Evolutionary conservation across 2,329 filamentous ascomycete genomes (phyloP), one percentile per base, ranked within the genome.

Genomic region (Emmonsiellopsis sp.): DNA sequence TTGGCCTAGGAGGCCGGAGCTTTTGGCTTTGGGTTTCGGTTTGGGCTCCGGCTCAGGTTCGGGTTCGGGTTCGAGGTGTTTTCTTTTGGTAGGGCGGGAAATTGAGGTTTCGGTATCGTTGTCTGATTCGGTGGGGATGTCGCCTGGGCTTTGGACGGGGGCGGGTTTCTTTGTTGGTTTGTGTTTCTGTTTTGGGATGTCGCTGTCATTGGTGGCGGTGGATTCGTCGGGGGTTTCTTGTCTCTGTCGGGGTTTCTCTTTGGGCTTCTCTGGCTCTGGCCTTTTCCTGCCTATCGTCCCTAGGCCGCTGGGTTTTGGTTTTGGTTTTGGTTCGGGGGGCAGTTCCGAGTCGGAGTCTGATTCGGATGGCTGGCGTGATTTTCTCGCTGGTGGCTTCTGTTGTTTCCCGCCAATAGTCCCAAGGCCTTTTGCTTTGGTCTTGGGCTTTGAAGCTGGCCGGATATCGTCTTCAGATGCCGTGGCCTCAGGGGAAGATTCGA

Each of bases 1-100:
- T 37, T 67, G 61, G 2, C 71, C 70, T 2, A 73, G 58, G 11
- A 53, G 61, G 10, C 53, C 60, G 57, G 20, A 50, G 7, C 52
- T 57, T 60, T 59, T 67, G 57, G 38, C 55, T 41, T 60, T 66
- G 55, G 16, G 52, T 56, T 48, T 47, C 1, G 51, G 44, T 50
- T 51, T 44, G 42, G 42, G 37, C 32, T 51, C n/a, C n/a, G n/a
- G 48, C 7, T 54, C 46, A 11, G 43, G 37, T 16, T 55, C 57
- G 5, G 50, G 50, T 45, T 61, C 59, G 5, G 56, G 37, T 30
- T 61, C 56, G 8, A 51, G 45, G 10, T 43, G 30, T 45, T 50
- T 52, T 41, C 35, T 50, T 51, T 54, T 51, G n/a, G 15, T 54
- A 50, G 52, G 51, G 32, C 43, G 54, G 10, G 42, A 46, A 13